These are phyloP conservation scores for Chrysoporthe puriensis DNA, from an alignment of 2,329 filamentous ascomycete species.

Conservation along the genomic window DNA sequence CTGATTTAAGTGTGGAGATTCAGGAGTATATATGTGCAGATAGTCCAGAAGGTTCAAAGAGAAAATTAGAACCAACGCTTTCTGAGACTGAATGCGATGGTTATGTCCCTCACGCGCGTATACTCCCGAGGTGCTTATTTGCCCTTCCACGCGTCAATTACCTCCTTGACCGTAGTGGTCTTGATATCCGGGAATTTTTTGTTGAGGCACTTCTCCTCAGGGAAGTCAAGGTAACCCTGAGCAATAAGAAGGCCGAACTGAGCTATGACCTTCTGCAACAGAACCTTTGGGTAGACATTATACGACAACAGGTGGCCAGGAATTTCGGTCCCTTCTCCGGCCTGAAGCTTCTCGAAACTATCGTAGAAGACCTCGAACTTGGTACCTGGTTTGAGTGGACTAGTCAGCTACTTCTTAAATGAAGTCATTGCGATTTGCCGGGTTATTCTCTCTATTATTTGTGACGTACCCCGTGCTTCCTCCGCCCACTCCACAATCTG, in stretches of 20 bases:
- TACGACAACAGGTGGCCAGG: neutral
- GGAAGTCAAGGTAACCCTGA: neutral
- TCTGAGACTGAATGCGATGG: no score
- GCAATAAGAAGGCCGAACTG: neutral
- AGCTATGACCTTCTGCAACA: neutral
- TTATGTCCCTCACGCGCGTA: neutral
- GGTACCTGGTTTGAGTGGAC: neutral
- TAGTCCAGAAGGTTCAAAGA: no score
- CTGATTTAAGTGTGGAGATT: no score
- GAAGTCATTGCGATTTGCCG: neutral
- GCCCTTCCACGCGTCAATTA: neutral
- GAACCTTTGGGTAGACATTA: neutral
- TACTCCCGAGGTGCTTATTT: neutral
- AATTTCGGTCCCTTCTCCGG: neutral
- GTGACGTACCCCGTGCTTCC: conserved; percentile 5
- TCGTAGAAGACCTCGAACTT: conserved; percentile 2
- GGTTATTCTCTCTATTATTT: no score
- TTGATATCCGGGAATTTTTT: neutral
- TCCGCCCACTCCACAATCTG: neutral
- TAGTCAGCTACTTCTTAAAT: neutral
- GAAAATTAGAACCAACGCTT: neutral
- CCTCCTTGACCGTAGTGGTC: neutral
- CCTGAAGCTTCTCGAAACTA: neutral
- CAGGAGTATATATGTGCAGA: no score
- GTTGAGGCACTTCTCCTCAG: neutral